A percentile compares a stretch with the other conserved stretches of the same genome.
phyloP scores from a whole-genome alignment of 306 rosid genomes.

The Malus fusca region DNA sequence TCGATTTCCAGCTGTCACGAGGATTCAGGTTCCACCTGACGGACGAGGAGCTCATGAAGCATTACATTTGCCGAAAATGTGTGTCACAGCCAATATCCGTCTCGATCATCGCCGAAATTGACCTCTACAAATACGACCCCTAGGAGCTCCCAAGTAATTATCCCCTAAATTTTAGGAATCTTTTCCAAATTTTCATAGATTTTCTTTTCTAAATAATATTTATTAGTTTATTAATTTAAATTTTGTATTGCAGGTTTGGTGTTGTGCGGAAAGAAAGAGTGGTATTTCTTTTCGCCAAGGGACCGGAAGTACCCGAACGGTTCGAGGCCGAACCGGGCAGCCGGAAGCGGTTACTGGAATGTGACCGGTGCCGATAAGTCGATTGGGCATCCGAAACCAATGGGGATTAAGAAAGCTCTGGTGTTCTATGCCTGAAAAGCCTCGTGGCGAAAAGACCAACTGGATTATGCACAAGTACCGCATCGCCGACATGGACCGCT shows the following conservation, averaged over 20 bases:
- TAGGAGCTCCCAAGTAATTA: conserved; percentile 83
- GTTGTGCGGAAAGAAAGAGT: conserved; percentile 79
- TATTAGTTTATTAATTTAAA: too few relatives aligned
- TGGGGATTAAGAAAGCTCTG: conserved; percentile 90
- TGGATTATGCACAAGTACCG: conserved; percentile 99
- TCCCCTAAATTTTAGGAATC: rapidly evolving
- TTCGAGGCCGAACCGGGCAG: conserved; percentile 95
- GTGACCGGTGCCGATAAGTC: conserved; percentile 99
- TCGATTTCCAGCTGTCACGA: conserved; percentile 68
- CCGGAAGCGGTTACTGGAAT: conserved; percentile 94
- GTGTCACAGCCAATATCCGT: conserved; percentile 62
- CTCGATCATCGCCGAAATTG: conserved; percentile 85
- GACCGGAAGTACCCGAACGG: conserved; percentile 95
- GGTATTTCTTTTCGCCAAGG: conserved; percentile 88
- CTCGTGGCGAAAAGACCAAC: conserved; percentile 83
- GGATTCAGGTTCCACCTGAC: conserved; percentile 97
- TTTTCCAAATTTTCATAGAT: not conserved
- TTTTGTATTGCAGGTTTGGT: conserved; percentile 42
- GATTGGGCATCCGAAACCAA: conserved; percentile 72
- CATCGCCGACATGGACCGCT: conserved; percentile 85
- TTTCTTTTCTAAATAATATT: not conserved
- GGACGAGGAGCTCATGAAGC: conserved; percentile 88
- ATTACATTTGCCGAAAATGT: conserved; percentile 83
- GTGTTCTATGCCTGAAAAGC: conserved; percentile 93
- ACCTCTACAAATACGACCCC: conserved; percentile 76